Evolutionary conservation across 495 filamentous ascomycete genomes (phyloP), one percentile per base, ranked within the genome.

Genomic region (Penicillium ucsense): DNA sequence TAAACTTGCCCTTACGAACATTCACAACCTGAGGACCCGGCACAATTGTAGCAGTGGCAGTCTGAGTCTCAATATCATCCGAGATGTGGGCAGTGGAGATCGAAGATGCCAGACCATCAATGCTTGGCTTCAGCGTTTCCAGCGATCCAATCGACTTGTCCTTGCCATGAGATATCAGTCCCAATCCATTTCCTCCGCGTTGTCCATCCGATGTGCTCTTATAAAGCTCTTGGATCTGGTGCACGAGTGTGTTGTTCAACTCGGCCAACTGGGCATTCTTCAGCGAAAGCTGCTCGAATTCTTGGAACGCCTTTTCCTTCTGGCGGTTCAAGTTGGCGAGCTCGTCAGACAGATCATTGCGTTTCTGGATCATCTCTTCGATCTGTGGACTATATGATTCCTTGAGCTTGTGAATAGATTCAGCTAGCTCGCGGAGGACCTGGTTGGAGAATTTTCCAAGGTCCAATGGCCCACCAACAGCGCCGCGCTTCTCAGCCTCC

Each of bases 201-300:
- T 75, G 49, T 36, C 78, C 79, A 42, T 81, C 76, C 27, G 80
- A 74, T 52, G 85, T 86, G 27, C 80, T 76, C 68, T 94, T 92
- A 72, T 95, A 94, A 12, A 89, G 78, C 55, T 85, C 88, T 64
- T 96, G 91, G 43, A 97, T 95, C 53, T 89, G 85, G 58, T 95
- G 87, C 4, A 92, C 89, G 32, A 99, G 72, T 59, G 95, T 85
- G 55, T 92, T 94, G 72, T 99, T 97, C 60, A 95, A 69, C 60
- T 96, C 89, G 37, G 85, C 84, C 45, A 99, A 74, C 66, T 97
- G 89, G 4, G 86, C 84, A 58, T 99, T 99, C 74, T 94, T 94
- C 47, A 81, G 80, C 12, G 87, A 90, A 30, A 97, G 74, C 55
- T 94, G 86, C 68, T 96, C 94, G 57, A 94, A 95, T 53, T 99